Base-by-base conservation (phyloP, 2,329 filamentous ascomycete species). In the Colletotrichum simmondsii region DNA sequence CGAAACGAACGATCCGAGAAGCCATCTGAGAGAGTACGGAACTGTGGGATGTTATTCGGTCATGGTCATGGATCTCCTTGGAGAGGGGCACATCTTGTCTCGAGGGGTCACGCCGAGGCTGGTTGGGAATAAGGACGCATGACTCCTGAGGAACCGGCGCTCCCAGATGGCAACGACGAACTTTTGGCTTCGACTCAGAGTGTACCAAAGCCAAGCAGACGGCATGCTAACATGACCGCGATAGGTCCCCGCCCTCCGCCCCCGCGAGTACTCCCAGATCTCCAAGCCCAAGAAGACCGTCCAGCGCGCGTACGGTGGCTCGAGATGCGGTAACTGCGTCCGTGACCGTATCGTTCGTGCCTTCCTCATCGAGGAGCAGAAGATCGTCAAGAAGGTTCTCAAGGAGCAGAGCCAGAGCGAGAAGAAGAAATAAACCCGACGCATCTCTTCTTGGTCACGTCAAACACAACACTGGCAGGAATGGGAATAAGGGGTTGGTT, bases 321-420 rank as follows among this genome's bases (percentile, higher is more conserved):
- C 95, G 82, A 94, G 97, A 92, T 99, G 97, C 91, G 95, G 94
- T 84, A 97, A 95, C 91, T 99, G 97, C 87, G 97, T 99, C 80
- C 95, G 96, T 87, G 97, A 99, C 90, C 94, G 97, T 81, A 94
- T 99, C 80, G 95, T 98, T 80, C 95, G 97, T 81, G 97, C 97
- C 77, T 99, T 99, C 93, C 89, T 99, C 86, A 98, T 99, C 79
- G 97, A 99, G 91, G 97, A 99, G 92, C 97, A 99, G 92, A 99
- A 99, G 94, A 98, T 99, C 82, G 97, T 99, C 88, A 99, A 99
- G 95, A 99, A 99, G 94, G 97, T 99, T 82, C 92, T 98, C 86
- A 98, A 98, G 94, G 96, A 98, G 91, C 94, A 97, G 89, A 93
- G 94, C 90, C 93, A 86, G 83, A 84, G 87, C 82, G 85, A 88